A percentile compares a stretch with the other conserved stretches of the same genome.
These are phyloP conservation scores for Mariannaea elegans DNA, from an alignment of 2,329 filamentous ascomycete genomes.

Conservation along the genomic window DNA sequence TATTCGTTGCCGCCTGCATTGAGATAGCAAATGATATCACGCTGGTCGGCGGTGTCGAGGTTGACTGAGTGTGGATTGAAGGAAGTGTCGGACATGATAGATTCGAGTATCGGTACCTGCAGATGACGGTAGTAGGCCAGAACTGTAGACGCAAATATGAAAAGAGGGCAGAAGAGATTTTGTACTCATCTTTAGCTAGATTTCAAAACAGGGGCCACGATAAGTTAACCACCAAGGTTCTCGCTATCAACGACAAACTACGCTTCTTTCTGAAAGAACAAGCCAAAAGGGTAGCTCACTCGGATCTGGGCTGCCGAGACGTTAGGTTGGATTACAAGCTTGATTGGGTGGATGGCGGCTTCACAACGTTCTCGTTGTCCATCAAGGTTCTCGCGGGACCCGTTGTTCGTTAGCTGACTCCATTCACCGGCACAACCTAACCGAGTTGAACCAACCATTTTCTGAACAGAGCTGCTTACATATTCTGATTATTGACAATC, in stretches of 20 bases:
- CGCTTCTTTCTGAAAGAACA: background rate
- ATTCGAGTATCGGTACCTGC: background rate
- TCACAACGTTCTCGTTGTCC: too few relatives aligned
- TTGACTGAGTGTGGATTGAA: slow-evolving; percentile 23
- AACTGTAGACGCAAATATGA: background rate
- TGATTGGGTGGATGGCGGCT: too few relatives aligned
- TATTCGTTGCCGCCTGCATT: slow-evolving; percentile 58
- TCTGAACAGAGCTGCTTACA: too few relatives aligned
- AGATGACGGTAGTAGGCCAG: background rate
- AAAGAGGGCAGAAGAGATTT: background rate
- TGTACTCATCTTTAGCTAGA: background rate
- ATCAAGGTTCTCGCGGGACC: too few relatives aligned
- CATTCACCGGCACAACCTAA: too few relatives aligned
- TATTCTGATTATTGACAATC: too few relatives aligned
- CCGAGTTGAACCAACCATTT: too few relatives aligned
- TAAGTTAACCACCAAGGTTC: background rate
- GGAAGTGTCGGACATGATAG: background rate
- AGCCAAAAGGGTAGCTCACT: background rate
- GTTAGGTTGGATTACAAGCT: too few relatives aligned
- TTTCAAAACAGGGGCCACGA: background rate
- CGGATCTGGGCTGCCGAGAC: background rate
- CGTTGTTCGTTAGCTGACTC: too few relatives aligned
- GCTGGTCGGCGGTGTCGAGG: slow-evolving; percentile 42
- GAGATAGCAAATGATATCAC: slow-evolving; percentile 61
- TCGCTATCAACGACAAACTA: background rate